These are phyloP conservation scores for Tuctoria greenei DNA, from an alignment of 176 grass and related monocot genomes.

Conservation along the genomic window DNA sequence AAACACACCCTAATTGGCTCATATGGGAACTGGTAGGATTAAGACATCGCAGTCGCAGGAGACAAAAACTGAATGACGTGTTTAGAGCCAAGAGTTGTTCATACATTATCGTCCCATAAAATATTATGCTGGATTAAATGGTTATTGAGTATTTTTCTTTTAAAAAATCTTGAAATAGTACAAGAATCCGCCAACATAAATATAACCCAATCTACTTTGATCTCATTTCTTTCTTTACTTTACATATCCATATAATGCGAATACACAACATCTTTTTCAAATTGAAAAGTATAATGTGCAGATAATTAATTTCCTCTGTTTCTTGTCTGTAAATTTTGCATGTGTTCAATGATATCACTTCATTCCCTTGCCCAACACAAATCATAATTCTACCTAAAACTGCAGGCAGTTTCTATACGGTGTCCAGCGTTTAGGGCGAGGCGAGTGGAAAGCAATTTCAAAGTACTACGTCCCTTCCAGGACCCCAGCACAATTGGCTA, in stretches of 20 bases:
- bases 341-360: background rate
- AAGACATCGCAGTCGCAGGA: background rate
- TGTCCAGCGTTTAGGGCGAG: constrained; percentile 35
- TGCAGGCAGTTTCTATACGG: constrained; percentile 49
- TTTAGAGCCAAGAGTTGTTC: background rate
- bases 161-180: background rate
- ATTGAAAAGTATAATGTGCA: background rate
- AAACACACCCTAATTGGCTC: too few species aligned
- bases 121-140: background rate
- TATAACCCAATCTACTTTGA: background rate
- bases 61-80: background rate
- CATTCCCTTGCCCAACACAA: background rate
- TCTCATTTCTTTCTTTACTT: too few species aligned
- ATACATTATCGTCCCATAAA: background rate
- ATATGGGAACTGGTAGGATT: background rate
- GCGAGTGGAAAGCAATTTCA: constrained; percentile 41
- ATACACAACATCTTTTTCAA: background rate
- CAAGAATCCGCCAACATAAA: too few species aligned
- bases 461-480: constrained; percentile 38
- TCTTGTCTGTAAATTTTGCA: background rate
- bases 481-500: constrained; percentile 46
- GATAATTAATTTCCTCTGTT: background rate
- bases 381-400: background rate
- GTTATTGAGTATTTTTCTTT: background rate
- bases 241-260: background rate